Conservation (phyloP, 192 early-diverging fungal species). For the Pilaira anomala region DNA sequence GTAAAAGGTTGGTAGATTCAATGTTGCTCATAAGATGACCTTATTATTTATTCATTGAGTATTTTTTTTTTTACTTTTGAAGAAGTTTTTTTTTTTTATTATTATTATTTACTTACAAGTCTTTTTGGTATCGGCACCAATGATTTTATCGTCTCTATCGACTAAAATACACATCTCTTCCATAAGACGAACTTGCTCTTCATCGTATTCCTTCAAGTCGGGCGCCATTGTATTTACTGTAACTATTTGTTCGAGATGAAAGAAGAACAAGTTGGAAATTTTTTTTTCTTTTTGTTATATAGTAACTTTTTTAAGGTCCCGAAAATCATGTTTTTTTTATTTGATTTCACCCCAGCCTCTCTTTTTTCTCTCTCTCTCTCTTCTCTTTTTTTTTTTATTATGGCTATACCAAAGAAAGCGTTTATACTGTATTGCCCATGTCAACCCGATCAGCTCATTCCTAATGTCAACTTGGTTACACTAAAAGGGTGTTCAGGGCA, state of each 20-base stretch:
- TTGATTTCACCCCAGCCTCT: too few species aligned
- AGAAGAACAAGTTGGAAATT: background rate
- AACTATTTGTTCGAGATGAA: background rate
- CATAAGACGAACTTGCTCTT: constrained; percentile 92
- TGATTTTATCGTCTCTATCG: constrained; percentile 78
- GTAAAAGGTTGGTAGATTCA: constrained; percentile 72
- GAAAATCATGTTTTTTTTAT: too few species aligned
- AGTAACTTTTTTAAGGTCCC: too few species aligned
- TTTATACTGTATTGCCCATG: constrained; percentile 6
- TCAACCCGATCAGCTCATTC: background rate
- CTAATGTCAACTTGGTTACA: background rate
- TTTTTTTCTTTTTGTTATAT: too few species aligned
- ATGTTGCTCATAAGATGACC: constrained; percentile 97
- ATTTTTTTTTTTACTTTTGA: background rate
- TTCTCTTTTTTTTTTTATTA: background rate
- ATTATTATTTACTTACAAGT: constrained; percentile 61
- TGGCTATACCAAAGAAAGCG: constrained; percentile 8
- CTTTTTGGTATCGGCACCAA: constrained; percentile 89
- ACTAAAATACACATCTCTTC: constrained; percentile 96
- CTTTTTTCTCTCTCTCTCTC: too few species aligned
- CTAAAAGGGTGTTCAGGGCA: constrained; percentile 6
- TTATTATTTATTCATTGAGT: too few species aligned
- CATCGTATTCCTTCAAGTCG: constrained; percentile 65
- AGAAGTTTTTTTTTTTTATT: background rate
- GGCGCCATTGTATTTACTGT: constrained; percentile 35